Evolutionary conservation across 2,329 filamentous ascomycete genomes (phyloP).

Genomic region (Teratosphaeria pseudoeucalypti): DNA sequence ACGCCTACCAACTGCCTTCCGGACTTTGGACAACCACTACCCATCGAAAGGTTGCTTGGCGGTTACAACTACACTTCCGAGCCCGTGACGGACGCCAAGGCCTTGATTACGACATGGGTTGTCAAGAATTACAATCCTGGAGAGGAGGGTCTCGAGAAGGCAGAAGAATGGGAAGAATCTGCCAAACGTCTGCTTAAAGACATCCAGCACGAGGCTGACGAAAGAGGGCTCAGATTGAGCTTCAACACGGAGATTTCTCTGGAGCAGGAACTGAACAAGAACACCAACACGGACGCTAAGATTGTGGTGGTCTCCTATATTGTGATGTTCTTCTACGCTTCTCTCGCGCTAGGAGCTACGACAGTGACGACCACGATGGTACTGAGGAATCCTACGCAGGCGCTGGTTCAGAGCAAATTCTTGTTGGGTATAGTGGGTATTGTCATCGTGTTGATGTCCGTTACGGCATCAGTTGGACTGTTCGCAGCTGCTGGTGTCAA

Average conservation of each 20-base stretch:
- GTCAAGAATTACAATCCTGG: conserved; percentile 76
- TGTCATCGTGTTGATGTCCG: conserved; percentile 92
- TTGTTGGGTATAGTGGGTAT: conserved; percentile 91
- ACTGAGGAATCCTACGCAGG: conserved; percentile 68
- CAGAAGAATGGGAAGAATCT: conserved; percentile 81
- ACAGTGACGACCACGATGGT: conserved; percentile 68
- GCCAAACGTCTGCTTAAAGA: conserved; percentile 63
- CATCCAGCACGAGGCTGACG: conserved; percentile 68
- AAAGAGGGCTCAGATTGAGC: conserved; percentile 73
- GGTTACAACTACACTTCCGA: conserved; percentile 55
- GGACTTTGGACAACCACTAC: conserved; percentile 78
- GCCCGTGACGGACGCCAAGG: conserved; percentile 58
- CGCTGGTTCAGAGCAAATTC: conserved; percentile 92
- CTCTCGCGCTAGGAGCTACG: conserved; percentile 80
- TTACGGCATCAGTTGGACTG: conserved; percentile 84
- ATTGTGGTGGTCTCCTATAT: conserved; percentile 95
- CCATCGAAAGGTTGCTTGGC: conserved; percentile 75
- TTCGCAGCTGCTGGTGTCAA: conserved; percentile 89
- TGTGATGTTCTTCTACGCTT: conserved; percentile 98
- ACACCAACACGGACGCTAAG: conserved; percentile 94
- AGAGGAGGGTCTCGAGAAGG: conserved; percentile 56
- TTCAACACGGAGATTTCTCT: conserved; percentile 94
- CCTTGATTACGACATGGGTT: conserved; percentile 89
- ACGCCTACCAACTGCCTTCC: conserved; percentile 67
- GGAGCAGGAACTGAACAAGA: conserved; percentile 93